Conservation (phyloP, 768 basidiomycete genomes). For the Scleroderma citrinum region DNA sequence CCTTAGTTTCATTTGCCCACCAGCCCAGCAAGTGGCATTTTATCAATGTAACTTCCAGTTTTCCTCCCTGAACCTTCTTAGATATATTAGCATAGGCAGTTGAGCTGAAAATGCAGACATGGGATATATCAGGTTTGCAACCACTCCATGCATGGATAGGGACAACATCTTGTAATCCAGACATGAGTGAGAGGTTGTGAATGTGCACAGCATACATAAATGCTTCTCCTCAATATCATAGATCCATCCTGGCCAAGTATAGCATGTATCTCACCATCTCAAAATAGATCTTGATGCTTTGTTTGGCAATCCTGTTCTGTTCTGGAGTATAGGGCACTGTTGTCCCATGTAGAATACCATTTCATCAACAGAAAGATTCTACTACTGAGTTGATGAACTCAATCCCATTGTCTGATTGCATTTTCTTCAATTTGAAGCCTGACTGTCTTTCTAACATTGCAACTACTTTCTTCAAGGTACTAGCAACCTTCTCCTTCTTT, state of each 20-base stretch:
- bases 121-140: slow-evolving; percentile 22
- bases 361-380: slow-evolving; percentile 3
- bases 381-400: slow-evolving; percentile 4
- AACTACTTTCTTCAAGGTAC: slow-evolving; percentile 6
- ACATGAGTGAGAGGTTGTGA: slow-evolving; percentile 9
- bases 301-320: slow-evolving; percentile 22
- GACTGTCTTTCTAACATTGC: slow-evolving; percentile 5
- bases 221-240: slow-evolving; percentile 9
- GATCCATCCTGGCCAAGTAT: background rate
- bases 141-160: slow-evolving; percentile 17
- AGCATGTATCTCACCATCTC: background rate
- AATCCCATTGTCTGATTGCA: slow-evolving; percentile 9
- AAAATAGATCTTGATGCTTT: background rate
- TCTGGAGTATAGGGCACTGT: slow-evolving; percentile 17
- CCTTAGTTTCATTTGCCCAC: slow-evolving; percentile 5
- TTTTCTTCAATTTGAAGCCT: background rate
- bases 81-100: slow-evolving; percentile 25
- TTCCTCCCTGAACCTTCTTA: slow-evolving; percentile 14
- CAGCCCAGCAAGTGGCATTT: slow-evolving; percentile 3
- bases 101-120: slow-evolving; percentile 29
- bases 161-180: slow-evolving; percentile 9
- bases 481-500: slow-evolving; percentile 8
- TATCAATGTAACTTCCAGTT: slow-evolving; percentile 7
- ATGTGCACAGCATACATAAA: slow-evolving; percentile 12
- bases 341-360: slow-evolving; percentile 5